Conservation (phyloP, 176 grass and related monocot genomes). For the Ensete glaucum region DNA sequence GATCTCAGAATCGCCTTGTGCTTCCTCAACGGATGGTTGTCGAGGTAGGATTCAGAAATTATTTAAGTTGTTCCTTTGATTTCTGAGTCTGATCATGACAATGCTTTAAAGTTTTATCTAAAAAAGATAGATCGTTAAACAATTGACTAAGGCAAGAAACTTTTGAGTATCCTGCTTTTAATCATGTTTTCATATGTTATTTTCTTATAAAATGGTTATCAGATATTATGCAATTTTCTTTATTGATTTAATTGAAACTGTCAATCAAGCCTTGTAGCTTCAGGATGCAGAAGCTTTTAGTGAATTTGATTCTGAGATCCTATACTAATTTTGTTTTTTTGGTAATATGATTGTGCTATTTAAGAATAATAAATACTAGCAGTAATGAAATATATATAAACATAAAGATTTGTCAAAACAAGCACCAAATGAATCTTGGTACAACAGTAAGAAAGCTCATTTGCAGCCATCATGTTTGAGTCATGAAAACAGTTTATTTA, state of each 20-base stretch:
- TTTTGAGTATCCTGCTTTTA: neutral
- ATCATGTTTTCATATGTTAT: neutral
- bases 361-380: too few relatives aligned
- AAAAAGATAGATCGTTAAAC: neutral
- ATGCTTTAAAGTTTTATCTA: neutral
- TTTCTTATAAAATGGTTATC: neutral
- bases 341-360: too few relatives aligned
- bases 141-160: neutral
- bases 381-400: neutral
- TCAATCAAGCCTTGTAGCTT: neutral
- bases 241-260: neutral
- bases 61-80: neutral
- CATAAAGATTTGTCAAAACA: neutral
- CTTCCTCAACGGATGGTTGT: conserved; percentile 30
- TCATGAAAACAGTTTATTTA: too few relatives aligned
- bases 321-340: too few relatives aligned
- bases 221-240: neutral
- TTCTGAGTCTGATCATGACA: neutral
- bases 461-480: too few relatives aligned
- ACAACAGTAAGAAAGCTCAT: too few relatives aligned
- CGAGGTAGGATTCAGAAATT: conserved; percentile 42
- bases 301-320: too few relatives aligned
- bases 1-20: conserved; percentile 29
- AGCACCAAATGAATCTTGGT: neutral
- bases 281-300: too few relatives aligned